phyloP scores from a whole-genome alignment of 192 early-diverging fungal genomes.

The Umbelopsis sp. region DNA sequence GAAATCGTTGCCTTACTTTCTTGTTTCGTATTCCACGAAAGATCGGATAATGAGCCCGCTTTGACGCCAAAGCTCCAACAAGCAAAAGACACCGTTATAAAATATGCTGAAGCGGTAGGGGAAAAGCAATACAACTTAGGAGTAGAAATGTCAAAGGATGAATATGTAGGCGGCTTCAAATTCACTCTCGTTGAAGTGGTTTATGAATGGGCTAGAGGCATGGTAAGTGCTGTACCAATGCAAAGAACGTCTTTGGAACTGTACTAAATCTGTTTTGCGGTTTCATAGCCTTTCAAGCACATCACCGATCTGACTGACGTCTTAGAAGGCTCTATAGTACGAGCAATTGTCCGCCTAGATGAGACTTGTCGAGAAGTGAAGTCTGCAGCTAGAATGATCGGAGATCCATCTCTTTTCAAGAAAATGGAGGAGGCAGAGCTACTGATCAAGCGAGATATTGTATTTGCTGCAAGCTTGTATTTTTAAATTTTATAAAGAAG shows the following conservation, averaged over 20 bases:
- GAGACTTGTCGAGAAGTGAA: slow-evolving; percentile 92
- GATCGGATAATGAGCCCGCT: slow-evolving; percentile 63
- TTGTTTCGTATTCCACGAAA: slow-evolving; percentile 96
- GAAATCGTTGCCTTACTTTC: slow-evolving; percentile 94
- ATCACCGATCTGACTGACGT: slow-evolving; percentile 94
- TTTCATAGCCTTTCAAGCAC: slow-evolving; percentile 74
- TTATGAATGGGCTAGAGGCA: slow-evolving; percentile 96
- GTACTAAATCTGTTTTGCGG: background rate
- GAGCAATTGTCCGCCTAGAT: slow-evolving; percentile 90
- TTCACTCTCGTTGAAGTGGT: slow-evolving; percentile 96
- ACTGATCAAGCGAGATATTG: slow-evolving; percentile 91
- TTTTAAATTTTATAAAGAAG: slow-evolving; percentile 29
- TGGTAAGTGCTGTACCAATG: slow-evolving; percentile 41
- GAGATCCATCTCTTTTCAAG: slow-evolving; percentile 80
- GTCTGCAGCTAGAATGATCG: slow-evolving; percentile 86
- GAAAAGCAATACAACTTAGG: slow-evolving; percentile 75
- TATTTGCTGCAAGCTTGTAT: slow-evolving; percentile 90
- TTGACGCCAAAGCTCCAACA: slow-evolving; percentile 68
- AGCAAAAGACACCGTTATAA: slow-evolving; percentile 69
- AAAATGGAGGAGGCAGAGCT: slow-evolving; percentile 92
- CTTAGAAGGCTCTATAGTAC: slow-evolving; percentile 92
- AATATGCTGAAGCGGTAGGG: slow-evolving; percentile 69
- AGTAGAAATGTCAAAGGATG: slow-evolving; percentile 45
- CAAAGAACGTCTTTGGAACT: background rate
- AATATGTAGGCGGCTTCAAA: slow-evolving; percentile 53